phyloP scores from a whole-genome alignment of 306 rosid genomes.

The Prunus campanulata region DNA sequence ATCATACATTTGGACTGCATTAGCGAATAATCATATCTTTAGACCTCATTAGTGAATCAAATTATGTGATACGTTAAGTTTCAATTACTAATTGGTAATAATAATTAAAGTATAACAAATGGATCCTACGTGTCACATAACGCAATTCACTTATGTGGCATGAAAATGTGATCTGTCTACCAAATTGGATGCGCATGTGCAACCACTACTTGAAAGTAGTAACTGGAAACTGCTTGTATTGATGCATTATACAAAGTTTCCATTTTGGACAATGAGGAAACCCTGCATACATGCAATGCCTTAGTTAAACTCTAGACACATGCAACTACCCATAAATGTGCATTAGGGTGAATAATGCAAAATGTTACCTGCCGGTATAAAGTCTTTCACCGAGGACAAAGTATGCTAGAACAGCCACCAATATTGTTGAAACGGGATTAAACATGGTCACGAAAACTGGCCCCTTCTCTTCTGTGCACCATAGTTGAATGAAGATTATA shows the following conservation, averaged over 20 bases:
- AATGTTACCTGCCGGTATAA: conserved; percentile 64
- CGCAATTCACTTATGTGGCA: not conserved
- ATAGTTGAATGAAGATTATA: conserved; percentile 56
- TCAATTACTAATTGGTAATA: too few relatives aligned
- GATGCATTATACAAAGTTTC: not conserved
- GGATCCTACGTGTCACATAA: not conserved
- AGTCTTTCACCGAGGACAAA: conserved; percentile 82
- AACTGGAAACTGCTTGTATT: too few relatives aligned
- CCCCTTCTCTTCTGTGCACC: conserved; percentile 73
- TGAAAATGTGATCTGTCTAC: too few relatives aligned
- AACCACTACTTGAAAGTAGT: too few relatives aligned
- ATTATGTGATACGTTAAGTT: too few relatives aligned
- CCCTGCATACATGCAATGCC: not conserved
- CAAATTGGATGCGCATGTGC: too few relatives aligned
- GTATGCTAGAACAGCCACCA: conserved; percentile 70
- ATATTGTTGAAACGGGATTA: conserved; percentile 56
- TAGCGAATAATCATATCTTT: too few relatives aligned
- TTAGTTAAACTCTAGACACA: not conserved
- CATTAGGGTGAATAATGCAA: not conserved
- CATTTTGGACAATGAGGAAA: not conserved
- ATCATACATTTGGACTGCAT: too few relatives aligned
- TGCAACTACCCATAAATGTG: not conserved
- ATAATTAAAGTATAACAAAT: too few relatives aligned
- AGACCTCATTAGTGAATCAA: too few relatives aligned
- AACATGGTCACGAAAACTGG: conserved; percentile 87